phyloP scores from a whole-genome alignment of 2,329 filamentous ascomycete species.

The Cladosporium sp. region DNA sequence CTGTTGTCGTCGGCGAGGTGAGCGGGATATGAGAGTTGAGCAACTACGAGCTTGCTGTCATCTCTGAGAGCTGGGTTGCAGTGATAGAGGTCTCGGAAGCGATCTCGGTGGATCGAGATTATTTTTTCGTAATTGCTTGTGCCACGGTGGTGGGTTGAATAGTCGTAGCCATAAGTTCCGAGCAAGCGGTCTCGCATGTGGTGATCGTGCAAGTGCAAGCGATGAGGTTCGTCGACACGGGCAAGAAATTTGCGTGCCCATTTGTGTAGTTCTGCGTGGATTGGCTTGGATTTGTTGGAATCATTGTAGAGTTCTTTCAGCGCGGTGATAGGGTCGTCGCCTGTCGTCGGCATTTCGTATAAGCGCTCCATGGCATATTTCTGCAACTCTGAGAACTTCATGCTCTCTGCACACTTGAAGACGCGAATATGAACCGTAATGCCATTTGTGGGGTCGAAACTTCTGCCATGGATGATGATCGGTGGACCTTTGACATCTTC shows the following conservation, averaged over 20 bases:
- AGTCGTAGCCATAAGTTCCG: background rate
- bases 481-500: background rate
- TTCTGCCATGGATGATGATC: background rate
- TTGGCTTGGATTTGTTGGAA: constrained; percentile 15
- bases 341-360: constrained; percentile 27
- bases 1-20: background rate
- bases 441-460: constrained; percentile 2
- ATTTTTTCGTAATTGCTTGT: constrained; percentile 20
- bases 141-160: background rate
- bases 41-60: constrained; percentile 17
- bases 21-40: constrained; percentile 7
- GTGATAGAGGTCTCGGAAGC: constrained; percentile 17
- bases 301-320: constrained; percentile 34
- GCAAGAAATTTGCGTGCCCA: constrained; percentile 24
- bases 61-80: constrained; percentile 17
- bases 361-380: constrained; percentile 32
- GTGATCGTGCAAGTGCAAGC: background rate
- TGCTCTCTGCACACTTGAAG: constrained; percentile 31
- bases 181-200: background rate
- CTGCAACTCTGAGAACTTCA: constrained; percentile 37
- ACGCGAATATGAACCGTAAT: constrained; percentile 25
- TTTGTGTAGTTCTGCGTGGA: constrained; percentile 24
- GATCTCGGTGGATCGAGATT: background rate
- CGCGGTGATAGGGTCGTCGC: constrained; percentile 34
- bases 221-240: constrained; percentile 9